Percentiles rank a stretch among this genome's conserved stretches.
These are phyloP conservation scores for Prorocentrum cordatum DNA, from an alignment of 169 alveolate genomes.

Conservation along the genomic window DNA sequence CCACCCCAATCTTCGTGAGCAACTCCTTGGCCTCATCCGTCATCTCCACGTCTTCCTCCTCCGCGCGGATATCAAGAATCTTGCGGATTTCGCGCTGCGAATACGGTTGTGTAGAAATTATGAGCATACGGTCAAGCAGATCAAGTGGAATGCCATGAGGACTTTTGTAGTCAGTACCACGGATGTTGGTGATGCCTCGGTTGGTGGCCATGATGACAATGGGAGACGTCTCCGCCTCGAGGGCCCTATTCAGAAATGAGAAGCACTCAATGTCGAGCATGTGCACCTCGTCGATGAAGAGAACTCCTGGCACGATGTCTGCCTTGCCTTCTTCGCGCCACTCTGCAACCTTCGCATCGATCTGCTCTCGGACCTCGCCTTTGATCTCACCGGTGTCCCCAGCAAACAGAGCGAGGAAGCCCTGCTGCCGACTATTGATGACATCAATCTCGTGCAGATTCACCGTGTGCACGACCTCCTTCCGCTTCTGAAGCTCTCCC, in stretches of 20 bases:
- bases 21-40: conserved; percentile 91
- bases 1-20: conserved; percentile 91
- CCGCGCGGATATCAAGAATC: conserved; percentile 28
- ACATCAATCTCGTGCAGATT: conserved; percentile 99
- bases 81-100: conserved; percentile 84
- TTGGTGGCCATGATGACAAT: conserved; percentile 99
- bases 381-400: conserved; percentile 99
- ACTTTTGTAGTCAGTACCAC: conserved; percentile 95
- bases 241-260: conserved; percentile 93
- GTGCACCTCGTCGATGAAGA: conserved; percentile 98
- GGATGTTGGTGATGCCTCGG: conserved; percentile 85
- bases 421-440: conserved; percentile 91
- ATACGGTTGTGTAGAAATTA: conserved; percentile 95
- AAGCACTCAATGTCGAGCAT: conserved; percentile 99
- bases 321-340: conserved; percentile 96
- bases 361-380: conserved; percentile 89
- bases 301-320: conserved; percentile 87
- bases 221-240: conserved; percentile 95
- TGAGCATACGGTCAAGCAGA: conserved; percentile 92
- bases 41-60: conserved; percentile 97
- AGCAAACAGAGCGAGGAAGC: conserved; percentile 95
- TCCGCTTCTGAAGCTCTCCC: conserved; percentile 97
- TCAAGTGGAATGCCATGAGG: conserved; percentile 99
- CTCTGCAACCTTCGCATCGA: conserved; percentile 95
- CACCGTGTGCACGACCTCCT: conserved; percentile 97